Percentiles rank a stretch among this genome's conserved stretches.
Evolutionary conservation across 371 early-diverging fungal genomes (phyloP).

Genomic region (Rhizopus arrhizus): DNA sequence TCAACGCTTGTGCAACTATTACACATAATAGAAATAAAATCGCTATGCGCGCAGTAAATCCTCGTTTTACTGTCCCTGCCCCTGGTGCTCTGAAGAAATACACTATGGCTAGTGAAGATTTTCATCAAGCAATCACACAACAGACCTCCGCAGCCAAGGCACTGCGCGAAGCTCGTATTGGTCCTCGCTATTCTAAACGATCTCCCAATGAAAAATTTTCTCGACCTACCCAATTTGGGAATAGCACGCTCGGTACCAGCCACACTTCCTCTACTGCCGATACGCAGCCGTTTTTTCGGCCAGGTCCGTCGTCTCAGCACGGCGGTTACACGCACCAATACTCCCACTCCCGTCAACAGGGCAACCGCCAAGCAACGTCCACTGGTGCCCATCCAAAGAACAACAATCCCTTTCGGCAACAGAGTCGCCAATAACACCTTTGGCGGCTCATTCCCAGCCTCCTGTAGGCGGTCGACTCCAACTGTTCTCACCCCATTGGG

Average conservation of each 20-base stretch:
- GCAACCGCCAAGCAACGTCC: neutral
- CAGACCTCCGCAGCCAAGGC: conserved; percentile 9
- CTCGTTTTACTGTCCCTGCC: neutral
- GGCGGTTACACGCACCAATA: neutral
- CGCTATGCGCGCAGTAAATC: conserved; percentile 14
- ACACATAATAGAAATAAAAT: conserved; percentile 5
- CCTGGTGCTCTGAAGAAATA: neutral
- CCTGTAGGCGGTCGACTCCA: conserved; percentile 14
- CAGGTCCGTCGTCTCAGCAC: conserved; percentile 26
- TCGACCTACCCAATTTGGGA: neutral
- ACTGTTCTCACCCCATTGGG: conserved; percentile 1
- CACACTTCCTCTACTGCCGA: neutral
- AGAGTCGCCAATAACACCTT: neutral
- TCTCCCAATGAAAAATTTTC: neutral
- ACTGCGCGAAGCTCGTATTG: conserved; percentile 6
- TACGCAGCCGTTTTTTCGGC: conserved; percentile 18
- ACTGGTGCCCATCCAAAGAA: neutral
- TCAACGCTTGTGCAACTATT: conserved; percentile 1
- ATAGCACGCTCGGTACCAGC: too few species aligned
- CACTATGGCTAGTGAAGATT: conserved; percentile 10
- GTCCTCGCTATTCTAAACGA: neutral
- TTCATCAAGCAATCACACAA: conserved; percentile 12
- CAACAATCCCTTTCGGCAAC: neutral
- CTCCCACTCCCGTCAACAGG: neutral
- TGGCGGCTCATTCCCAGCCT: neutral